Percentiles rank a stretch among this genome's conserved stretches.
Conservation (phyloP, 1,284 basidiomycete species). For the Moniliella sp. region DNA sequence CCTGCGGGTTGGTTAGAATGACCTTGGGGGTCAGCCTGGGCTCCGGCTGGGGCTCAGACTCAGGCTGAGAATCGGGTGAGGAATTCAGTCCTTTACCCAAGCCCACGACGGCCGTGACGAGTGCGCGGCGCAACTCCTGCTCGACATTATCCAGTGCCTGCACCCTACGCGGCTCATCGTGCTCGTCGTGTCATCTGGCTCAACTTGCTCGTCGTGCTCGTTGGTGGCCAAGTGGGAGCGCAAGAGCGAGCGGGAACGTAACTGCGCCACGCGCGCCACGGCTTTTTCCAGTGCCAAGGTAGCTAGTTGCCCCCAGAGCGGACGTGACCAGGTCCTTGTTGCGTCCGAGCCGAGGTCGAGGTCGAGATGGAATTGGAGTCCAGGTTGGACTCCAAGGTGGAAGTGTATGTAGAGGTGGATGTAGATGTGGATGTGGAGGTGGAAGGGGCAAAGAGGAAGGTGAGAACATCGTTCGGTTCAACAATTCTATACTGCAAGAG, state of each 20-base stretch:
- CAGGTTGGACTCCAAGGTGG: no score
- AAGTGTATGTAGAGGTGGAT: no score
- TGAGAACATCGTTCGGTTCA: constrained; percentile 71
- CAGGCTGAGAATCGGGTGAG: not conserved
- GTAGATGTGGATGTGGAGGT: no score
- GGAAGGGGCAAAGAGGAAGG: constrained; percentile 62
- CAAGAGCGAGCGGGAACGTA: constrained; percentile 7
- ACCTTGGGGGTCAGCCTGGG: no score
- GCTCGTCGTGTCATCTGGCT: no score
- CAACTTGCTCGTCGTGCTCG: no score
- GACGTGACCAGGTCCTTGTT: constrained; percentile 20
- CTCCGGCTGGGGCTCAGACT: no score
- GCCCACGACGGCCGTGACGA: not conserved
- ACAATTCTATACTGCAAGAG: constrained; percentile 94
- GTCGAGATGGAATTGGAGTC: no score
- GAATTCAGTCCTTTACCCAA: not conserved
- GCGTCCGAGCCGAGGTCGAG: no score
- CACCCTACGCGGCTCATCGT: not conserved
- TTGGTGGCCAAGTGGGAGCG: no score
- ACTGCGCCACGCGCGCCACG: constrained; percentile 27
- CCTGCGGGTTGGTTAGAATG: no score
- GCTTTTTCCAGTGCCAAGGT: constrained; percentile 28
- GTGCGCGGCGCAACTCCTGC: constrained; percentile 26
- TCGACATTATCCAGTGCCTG: constrained; percentile 18
- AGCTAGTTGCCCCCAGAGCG: constrained; percentile 21